Evolutionary conservation across 768 basidiomycete genomes (phyloP), one percentile per base, ranked within the genome.

Genomic region (Sporobolomyces pararoseus): DNA sequence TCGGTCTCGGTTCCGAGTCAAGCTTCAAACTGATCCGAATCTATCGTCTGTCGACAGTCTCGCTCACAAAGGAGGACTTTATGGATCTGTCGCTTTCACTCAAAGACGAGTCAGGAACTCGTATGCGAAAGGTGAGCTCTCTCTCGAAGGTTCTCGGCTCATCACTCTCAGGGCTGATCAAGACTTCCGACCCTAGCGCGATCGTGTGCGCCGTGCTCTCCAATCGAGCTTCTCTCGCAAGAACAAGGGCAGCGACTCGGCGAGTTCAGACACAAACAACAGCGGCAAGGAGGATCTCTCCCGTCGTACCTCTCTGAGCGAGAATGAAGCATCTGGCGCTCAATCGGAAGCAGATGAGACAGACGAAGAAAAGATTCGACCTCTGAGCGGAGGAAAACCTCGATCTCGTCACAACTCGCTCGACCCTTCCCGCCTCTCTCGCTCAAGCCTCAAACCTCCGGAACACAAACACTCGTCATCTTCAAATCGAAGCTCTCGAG

Each of bases 11-110:
- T 42, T 42, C 39, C 21, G 21, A 29, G 19, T 4, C 5, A 35
- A 42, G 21, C 25, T 37, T 23, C 0, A 58, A 0, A 58, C 51
- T 37, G 27, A 31, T 47, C n/a, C n/a, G 6, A 9, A 25, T 3
- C 29, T 63, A 21, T 32, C 50, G 3, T 34, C 23, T n/a, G 1
- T 25, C 35, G 1, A 12, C 66, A 82, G 81, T 82, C 27, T 95
- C 92, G 3, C 87, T 91, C 73, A 90, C 89, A 7, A 89, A 89
- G 77, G 94, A 98, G 79, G 91, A 92, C 77, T 97, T 96, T 79
- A 88, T 89, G 78, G 94, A 96, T 79, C 87, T 98, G 75, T 91
- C 90, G 60, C 82, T 98, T 39, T 89, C 88, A 79, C 88, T 94
- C 79, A 90, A 88, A 78, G 84, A 87, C 1, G 89, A 92, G 70